These are phyloP conservation scores for Raddia distichophylla DNA, from an alignment of 176 grass and related monocot genomes.

Conservation along the genomic window DNA sequence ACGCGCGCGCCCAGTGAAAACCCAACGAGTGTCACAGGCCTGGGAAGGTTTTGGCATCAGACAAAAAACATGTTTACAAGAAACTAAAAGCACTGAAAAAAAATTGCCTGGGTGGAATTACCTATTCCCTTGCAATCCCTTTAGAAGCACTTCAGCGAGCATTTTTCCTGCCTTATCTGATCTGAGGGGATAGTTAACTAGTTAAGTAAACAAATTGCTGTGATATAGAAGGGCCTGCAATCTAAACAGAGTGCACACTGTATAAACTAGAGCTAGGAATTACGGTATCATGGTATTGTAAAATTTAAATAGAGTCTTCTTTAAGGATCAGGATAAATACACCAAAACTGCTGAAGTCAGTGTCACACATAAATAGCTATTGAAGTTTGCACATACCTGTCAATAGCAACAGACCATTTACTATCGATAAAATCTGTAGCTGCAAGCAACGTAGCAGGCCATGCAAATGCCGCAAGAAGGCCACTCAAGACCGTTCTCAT, in stretches of 20 bases:
- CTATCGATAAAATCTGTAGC: constrained; percentile 97
- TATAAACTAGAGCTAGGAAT: background rate
- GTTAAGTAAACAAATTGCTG: constrained; percentile 4
- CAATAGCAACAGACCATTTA: constrained; percentile 96
- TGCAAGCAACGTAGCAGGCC: constrained; percentile 76
- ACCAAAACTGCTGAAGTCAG: background rate
- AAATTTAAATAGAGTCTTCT: background rate
- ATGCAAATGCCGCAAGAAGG: constrained; percentile 79
- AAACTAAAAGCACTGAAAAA: background rate
- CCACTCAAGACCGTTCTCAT: constrained; percentile 89
- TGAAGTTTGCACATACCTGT: constrained; percentile 58
- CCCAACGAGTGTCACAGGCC: constrained; percentile 91
- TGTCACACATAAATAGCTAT: background rate
- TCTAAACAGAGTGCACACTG: background rate
- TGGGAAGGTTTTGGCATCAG: constrained; percentile 41
- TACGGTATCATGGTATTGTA: background rate
- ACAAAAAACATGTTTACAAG: background rate
- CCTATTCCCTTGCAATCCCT: constrained; percentile 96
- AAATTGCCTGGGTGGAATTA: constrained; percentile 33
- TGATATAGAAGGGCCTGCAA: background rate
- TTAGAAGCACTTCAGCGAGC: constrained; percentile 88
- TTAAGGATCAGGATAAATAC: background rate
- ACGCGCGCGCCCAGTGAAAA: constrained; percentile 93
- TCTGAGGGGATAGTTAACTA: constrained; percentile 40
- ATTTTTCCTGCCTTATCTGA: constrained; percentile 97